Evolutionary conservation across 192 early-diverging fungal genomes (phyloP).

Genomic region (Backusella australiensis): DNA sequence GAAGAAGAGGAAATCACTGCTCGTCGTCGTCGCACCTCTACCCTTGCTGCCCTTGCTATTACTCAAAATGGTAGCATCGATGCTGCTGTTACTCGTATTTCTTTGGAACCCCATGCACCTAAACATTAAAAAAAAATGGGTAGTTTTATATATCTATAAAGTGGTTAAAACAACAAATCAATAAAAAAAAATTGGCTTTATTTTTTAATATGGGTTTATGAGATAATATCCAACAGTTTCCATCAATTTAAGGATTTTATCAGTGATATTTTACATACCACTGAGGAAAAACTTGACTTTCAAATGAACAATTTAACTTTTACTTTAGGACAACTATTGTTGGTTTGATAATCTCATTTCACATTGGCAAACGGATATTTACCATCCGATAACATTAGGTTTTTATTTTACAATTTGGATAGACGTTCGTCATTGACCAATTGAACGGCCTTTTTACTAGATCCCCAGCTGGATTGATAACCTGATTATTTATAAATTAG

Average conservation of each 20-base stretch:
- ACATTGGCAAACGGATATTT: too few species aligned
- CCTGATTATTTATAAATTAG: slow-evolving; percentile 3
- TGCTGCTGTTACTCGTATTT: slow-evolving; percentile 14
- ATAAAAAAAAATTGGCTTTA: neutral
- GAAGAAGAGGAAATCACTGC: slow-evolving; percentile 3
- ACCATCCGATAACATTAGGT: neutral
- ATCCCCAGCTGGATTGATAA: slow-evolving; percentile 32
- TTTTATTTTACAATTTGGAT: slow-evolving; percentile 22
- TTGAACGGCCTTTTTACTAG: slow-evolving; percentile 14
- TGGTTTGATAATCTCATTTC: neutral
- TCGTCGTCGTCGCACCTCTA: slow-evolving; percentile 8
- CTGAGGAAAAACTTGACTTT: too few species aligned
- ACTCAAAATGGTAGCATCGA: slow-evolving; percentile 27
- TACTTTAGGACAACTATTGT: neutral
- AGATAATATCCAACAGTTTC: too few species aligned
- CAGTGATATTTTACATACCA: too few species aligned
- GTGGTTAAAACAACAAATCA: neutral
- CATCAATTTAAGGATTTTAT: too few species aligned
- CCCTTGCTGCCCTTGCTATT: slow-evolving; percentile 15
- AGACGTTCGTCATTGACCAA: slow-evolving; percentile 1
- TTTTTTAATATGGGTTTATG: neutral
- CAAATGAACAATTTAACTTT: too few species aligned
- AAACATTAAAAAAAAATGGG: neutral
- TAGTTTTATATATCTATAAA: neutral
- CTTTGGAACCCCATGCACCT: neutral